Conservation (phyloP, 352 stramenopile species). For the Discostella stelligera region DNA sequence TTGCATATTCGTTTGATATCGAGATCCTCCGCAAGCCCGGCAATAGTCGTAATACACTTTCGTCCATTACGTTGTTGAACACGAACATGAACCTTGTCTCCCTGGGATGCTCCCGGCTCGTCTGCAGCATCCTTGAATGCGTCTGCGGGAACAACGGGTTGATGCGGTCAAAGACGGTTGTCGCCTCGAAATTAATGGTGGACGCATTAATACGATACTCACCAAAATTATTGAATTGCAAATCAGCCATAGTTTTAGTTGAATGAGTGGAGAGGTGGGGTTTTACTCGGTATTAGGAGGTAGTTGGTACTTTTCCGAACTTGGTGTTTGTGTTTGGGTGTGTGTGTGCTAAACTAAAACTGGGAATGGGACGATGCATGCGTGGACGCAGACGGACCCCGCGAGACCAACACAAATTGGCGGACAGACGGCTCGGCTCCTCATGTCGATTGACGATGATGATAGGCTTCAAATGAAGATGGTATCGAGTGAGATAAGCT, state of each 20-base stretch:
- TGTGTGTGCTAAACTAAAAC: too few relatives aligned
- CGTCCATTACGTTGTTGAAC: constrained; percentile 99
- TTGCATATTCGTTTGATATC: constrained; percentile 99
- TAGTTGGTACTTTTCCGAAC: too few relatives aligned
- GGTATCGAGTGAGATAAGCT: too few relatives aligned
- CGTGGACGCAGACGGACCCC: too few relatives aligned
- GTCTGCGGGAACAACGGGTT: constrained; percentile 41
- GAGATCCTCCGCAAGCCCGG: constrained; percentile 96
- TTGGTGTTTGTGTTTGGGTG: too few relatives aligned
- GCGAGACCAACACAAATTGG: too few relatives aligned
- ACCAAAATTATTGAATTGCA: constrained; percentile 55
- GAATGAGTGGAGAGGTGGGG: too few relatives aligned
- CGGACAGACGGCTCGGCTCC: too few relatives aligned
- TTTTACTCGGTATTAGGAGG: too few relatives aligned
- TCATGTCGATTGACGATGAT: too few relatives aligned
- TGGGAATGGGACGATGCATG: too few relatives aligned
- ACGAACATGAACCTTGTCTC: constrained; percentile 94
- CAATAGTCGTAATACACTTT: constrained; percentile 99
- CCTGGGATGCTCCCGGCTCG: constrained; percentile 54
- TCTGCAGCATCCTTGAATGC: constrained; percentile 82
- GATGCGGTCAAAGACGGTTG: background rate
- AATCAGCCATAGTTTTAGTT: constrained; percentile 8
- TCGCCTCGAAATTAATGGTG: background rate
- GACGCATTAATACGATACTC: constrained; percentile 9
- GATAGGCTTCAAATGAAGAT: too few relatives aligned